A percentile compares a stretch with the other conserved stretches of the same genome.
Conservation (phyloP, 2,329 filamentous ascomycete species). For the Fusarium longipes region DNA sequence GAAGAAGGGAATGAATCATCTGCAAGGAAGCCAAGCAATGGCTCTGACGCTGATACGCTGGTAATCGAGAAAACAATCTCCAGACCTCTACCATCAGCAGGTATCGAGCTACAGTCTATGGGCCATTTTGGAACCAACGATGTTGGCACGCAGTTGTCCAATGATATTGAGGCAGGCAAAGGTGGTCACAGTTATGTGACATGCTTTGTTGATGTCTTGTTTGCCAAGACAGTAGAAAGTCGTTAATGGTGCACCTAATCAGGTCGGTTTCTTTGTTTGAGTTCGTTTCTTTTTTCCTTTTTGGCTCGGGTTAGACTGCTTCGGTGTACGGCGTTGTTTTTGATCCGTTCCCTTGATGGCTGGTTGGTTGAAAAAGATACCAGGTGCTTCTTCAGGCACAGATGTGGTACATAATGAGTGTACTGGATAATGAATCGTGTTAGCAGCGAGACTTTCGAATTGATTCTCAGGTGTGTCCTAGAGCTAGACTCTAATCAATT, state of each 20-base stretch:
- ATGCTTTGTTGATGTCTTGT: slow-evolving; percentile 44
- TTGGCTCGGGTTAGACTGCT: not conserved
- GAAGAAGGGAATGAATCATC: slow-evolving; percentile 37
- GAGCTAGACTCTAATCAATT: too few species aligned
- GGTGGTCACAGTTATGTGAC: slow-evolving; percentile 26
- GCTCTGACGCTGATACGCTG: slow-evolving; percentile 16
- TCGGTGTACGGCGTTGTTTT: not conserved
- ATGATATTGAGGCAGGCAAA: slow-evolving; percentile 25
- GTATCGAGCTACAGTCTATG: slow-evolving; percentile 43
- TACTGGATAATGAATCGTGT: too few species aligned
- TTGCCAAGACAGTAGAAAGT: slow-evolving; percentile 42
- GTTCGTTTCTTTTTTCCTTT: not conserved
- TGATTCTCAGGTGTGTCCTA: too few species aligned
- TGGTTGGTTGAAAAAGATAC: not conserved
- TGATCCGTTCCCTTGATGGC: too few species aligned
- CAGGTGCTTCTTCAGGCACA: not conserved
- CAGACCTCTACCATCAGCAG: slow-evolving; percentile 21
- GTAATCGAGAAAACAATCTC: slow-evolving; percentile 16
- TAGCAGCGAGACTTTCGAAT: not conserved
- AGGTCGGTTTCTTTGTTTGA: not conserved
- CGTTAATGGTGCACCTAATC: slow-evolving; percentile 18
- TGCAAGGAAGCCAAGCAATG: slow-evolving; percentile 6
- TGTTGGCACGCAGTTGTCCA: slow-evolving; percentile 25
- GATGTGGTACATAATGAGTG: too few species aligned
- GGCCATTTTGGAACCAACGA: slow-evolving; percentile 43